Evolutionary conservation across 2,329 filamentous ascomycete genomes (phyloP).

Genomic region (Diplodia seriata): DNA sequence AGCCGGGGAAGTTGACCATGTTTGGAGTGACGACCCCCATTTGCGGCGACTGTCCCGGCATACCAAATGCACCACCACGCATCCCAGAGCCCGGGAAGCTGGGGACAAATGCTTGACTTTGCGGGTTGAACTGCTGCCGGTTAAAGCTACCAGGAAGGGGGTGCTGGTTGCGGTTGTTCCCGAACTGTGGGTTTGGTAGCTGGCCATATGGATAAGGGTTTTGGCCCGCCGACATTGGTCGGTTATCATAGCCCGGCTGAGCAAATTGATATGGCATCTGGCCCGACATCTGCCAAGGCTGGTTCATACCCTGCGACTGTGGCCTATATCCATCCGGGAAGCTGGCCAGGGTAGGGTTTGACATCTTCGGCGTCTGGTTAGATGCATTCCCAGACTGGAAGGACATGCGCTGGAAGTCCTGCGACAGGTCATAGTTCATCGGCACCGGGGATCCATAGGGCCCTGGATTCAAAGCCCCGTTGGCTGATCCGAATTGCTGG

Average conservation of each 20-base stretch:
- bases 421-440: constrained; percentile 53
- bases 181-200: constrained; percentile 68
- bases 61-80: constrained; percentile 38
- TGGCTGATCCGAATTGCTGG: constrained; percentile 39
- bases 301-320: constrained; percentile 43
- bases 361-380: constrained; percentile 50
- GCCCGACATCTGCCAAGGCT: constrained; percentile 41
- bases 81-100: constrained; percentile 48
- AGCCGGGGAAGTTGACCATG: constrained; percentile 39
- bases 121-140: constrained; percentile 88
- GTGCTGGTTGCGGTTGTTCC: constrained; percentile 77
- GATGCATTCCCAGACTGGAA: constrained; percentile 49
- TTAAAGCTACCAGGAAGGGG: constrained; percentile 85
- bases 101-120: constrained; percentile 91
- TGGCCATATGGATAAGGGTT: constrained; percentile 76
- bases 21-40: constrained; percentile 39
- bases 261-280: constrained; percentile 42
- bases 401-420: constrained; percentile 56
- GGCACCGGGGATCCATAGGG: constrained; percentile 38
- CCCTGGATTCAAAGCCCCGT: constrained; percentile 31
- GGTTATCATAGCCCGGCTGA: constrained; percentile 41
- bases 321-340: constrained; percentile 40
- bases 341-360: constrained; percentile 44
- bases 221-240: constrained; percentile 46
- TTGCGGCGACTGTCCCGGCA: constrained; percentile 42